phyloP scores from a whole-genome alignment of 208 protist species.

The Sergeia podlipaevii region DNA sequence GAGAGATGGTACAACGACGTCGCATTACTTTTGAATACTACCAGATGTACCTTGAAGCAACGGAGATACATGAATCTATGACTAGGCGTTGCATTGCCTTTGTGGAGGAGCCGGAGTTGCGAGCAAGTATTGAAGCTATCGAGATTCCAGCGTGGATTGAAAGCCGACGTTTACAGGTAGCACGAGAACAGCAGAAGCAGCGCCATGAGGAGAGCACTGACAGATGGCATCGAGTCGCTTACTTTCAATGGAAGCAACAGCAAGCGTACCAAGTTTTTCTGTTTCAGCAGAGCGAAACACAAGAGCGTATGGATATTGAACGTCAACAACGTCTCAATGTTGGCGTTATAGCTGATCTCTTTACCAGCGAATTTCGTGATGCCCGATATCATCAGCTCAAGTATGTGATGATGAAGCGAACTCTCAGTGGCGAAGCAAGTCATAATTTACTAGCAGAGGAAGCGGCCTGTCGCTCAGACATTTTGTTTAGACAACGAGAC shows the following conservation, averaged over 20 bases:
- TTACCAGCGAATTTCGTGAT: conserved; percentile 17
- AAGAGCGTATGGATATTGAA: conserved; percentile 40
- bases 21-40: conserved; percentile 26
- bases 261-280: conserved; percentile 25
- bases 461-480: conserved; percentile 11
- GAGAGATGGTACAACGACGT: conserved; percentile 17
- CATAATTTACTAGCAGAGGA: conserved; percentile 17
- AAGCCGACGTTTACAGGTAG: conserved; percentile 13
- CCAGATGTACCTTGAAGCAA: conserved; percentile 29
- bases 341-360: conserved; percentile 15
- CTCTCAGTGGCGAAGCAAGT: conserved; percentile 12
- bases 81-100: conserved; percentile 26
- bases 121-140: conserved; percentile 14
- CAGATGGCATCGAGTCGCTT: conserved; percentile 3
- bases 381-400: conserved; percentile 25
- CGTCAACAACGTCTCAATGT: conserved; percentile 26
- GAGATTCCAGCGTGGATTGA: conserved; percentile 31
- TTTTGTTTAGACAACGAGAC: conserved; percentile 33
- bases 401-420: conserved; percentile 18
- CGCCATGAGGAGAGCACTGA: not conserved
- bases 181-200: conserved; percentile 16
- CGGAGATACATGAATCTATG: conserved; percentile 1
- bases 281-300: conserved; percentile 25
- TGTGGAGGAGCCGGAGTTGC: conserved; percentile 20
- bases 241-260: conserved; percentile 10